phyloP scores from a whole-genome alignment of 345 rosid species.

The Psidium guajava region DNA sequence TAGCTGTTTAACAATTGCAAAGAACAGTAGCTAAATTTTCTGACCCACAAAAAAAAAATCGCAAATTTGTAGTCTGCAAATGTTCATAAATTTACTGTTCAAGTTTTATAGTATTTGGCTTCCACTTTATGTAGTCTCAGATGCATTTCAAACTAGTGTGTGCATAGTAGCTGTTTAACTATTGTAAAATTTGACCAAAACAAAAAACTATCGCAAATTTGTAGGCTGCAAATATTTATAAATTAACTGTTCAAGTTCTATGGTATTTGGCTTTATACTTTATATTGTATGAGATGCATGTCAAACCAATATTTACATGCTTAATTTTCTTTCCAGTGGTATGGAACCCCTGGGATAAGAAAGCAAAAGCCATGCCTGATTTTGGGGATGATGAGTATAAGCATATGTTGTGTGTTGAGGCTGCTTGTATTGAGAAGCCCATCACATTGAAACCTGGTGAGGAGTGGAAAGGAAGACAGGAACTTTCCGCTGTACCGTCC shows the following conservation, averaged over 20 bases:
- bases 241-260: neutral
- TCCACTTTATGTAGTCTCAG: neutral
- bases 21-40: no score
- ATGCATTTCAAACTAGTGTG: neutral
- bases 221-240: neutral
- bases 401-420: conserved; percentile 52
- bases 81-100: neutral
- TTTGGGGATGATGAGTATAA: conserved; percentile 50
- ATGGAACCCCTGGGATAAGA: conserved; percentile 66
- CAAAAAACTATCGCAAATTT: neutral
- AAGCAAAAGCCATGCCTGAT: conserved; percentile 42
- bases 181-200: no score
- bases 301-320: neutral
- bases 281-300: neutral
- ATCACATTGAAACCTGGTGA: conserved; percentile 51
- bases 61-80: neutral
- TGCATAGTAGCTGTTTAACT: no score
- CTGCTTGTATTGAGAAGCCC: conserved; percentile 48
- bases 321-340: conserved; percentile 27
- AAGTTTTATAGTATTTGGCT: neutral
- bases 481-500: conserved; percentile 45
- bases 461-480: conserved; percentile 54
- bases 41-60: neutral
- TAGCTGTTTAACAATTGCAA: neutral
- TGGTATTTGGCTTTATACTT: neutral